phyloP scores from a whole-genome alignment of 148 eudicot genomes.

The Beta vulgaris region DNA sequence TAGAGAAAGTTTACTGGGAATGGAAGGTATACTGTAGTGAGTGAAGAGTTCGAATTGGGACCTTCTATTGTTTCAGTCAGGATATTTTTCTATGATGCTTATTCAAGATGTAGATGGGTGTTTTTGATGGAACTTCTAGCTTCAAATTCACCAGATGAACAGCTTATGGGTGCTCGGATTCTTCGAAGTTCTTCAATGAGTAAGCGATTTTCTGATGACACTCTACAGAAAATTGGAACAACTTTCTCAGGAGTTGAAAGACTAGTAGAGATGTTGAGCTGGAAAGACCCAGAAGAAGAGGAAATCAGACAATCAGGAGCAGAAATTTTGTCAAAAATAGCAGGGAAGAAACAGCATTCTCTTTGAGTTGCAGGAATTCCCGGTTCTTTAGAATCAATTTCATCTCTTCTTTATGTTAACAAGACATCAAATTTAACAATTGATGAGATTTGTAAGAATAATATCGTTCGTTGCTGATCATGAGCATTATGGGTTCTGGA shows the following conservation, averaged over 20 bases:
- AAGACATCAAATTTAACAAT: slow-evolving; percentile 31
- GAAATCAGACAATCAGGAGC: slow-evolving; percentile 72
- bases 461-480: slow-evolving; percentile 39
- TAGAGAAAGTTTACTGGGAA: slow-evolving; percentile 89
- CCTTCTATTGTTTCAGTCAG: slow-evolving; percentile 49
- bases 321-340: slow-evolving; percentile 52
- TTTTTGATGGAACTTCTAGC: slow-evolving; percentile 82
- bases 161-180: slow-evolving; percentile 73
- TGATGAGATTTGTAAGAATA: slow-evolving; percentile 49
- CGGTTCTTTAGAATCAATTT: slow-evolving; percentile 86
- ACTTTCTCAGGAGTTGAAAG: slow-evolving; percentile 60
- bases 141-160: slow-evolving; percentile 73
- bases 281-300: slow-evolving; percentile 74
- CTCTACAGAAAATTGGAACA: slow-evolving; percentile 79
- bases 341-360: slow-evolving; percentile 71
- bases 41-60: slow-evolving; percentile 62
- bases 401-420: slow-evolving; percentile 57
- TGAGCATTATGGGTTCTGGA: slow-evolving; percentile 58
- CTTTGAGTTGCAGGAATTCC: slow-evolving; percentile 81
- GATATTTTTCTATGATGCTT: slow-evolving; percentile 88
- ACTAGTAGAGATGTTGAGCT: slow-evolving; percentile 80
- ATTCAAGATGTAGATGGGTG: slow-evolving; percentile 78
- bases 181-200: slow-evolving; percentile 44
- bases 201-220: slow-evolving; percentile 52
- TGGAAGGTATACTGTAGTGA: slow-evolving; percentile 55